Evolutionary conservation across 768 basidiomycete genomes (phyloP).

Genomic region (Neoboletus subvelutipes): DNA sequence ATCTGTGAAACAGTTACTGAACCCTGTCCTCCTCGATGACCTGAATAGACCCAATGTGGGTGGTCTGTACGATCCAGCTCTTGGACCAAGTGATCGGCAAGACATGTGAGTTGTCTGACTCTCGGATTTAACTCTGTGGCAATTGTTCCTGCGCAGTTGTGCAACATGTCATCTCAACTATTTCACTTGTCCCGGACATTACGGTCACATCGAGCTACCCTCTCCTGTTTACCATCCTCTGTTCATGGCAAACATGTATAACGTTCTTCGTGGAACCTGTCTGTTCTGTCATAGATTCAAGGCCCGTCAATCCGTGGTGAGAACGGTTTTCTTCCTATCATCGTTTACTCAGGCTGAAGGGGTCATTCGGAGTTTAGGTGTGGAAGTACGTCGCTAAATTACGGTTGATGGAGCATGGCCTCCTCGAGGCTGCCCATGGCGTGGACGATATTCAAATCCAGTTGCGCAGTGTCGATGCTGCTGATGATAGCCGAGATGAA

Average conservation of each 20-base stretch:
- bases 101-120: constrained; percentile 72
- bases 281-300: constrained; percentile 95
- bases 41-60: constrained; percentile 88
- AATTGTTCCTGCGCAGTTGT: constrained; percentile 55
- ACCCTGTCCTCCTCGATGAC: constrained; percentile 91
- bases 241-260: constrained; percentile 90
- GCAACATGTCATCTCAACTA: constrained; percentile 90
- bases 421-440: constrained; percentile 75
- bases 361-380: constrained; percentile 44
- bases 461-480: constrained; percentile 31
- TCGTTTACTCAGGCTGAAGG: constrained; percentile 8
- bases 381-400: constrained; percentile 86
- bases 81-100: constrained; percentile 84
- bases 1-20: constrained; percentile 97
- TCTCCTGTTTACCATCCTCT: constrained; percentile 95
- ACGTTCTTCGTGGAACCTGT: constrained; percentile 83
- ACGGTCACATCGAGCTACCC: constrained; percentile 95
- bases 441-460: constrained; percentile 67
- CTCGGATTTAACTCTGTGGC: not conserved
- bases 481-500: constrained; percentile 52
- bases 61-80: constrained; percentile 92
- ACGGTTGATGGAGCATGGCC: constrained; percentile 83
- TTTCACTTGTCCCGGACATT: constrained; percentile 96
- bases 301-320: constrained; percentile 67
- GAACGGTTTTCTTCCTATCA: constrained; percentile 24